Base-by-base conservation (phyloP, 2,329 filamentous ascomycete species). In the Calonectria leucothoes region DNA sequence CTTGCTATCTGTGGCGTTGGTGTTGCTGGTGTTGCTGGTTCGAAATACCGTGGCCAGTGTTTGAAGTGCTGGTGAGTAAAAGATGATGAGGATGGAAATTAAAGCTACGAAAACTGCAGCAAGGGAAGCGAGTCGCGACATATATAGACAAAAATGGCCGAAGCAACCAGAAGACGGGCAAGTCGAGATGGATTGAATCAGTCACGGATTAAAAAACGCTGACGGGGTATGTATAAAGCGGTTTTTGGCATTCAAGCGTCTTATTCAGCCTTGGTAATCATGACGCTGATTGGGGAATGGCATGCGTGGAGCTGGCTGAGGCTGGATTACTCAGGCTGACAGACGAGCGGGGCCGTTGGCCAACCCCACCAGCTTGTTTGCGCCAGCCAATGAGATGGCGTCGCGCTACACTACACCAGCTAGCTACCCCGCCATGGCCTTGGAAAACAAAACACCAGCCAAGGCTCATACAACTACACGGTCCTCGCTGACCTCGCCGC, bases 51-150 rank as follows among this genome's bases (percentile, higher is more conserved):
- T 76, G 72, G 66, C 78, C 77, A 66, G 73, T 64, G 45, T 78
- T 75, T 74, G 76, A 23, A 61, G 33, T 39, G 55, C 55, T 74
- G 78, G 75, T 73, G 76, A 73, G 77, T 79, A 79, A 74, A 79
- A 77, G 78, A 83, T 78, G 80, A 81, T 78, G 77, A 83, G 77
- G 77, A 84, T 85, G 80, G 85, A 85, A 79, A 85, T 74, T 78
- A 82, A 76, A 80, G 82, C 79, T 77, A 83, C 80, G 64, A 86
- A 79, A 82, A 85, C 80, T 71, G 83, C 83, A 80, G 78, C 73
- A 59, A 80, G 69, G 72, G 81, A 75, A 74, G 79, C 74, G 77
- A 83, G 74, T 57, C 83, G 84, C 74, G 78, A 79, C 84, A 86
- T 86, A 84, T 86, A 86, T 86, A 84, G 68, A 74, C 63, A 8